Evolutionary conservation across 2,329 filamentous ascomycete species (phyloP), one percentile per base, ranked within the genome.

Genomic region (Lizonia empirigonia): DNA sequence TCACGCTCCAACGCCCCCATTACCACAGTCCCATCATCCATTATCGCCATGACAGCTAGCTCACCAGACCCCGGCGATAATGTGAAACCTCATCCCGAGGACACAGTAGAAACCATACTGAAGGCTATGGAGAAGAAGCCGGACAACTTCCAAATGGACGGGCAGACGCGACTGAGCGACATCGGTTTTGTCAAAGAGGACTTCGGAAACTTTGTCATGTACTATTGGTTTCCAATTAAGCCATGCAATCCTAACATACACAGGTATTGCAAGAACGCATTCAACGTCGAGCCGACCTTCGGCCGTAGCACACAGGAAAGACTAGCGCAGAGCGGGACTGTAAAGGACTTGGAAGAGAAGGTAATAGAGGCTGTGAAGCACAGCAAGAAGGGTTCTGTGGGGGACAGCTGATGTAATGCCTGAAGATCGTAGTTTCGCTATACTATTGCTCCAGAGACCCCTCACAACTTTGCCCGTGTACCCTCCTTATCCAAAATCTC

Each of bases 401-500:
- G 49, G 32, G 42, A 41, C 13, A 32, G 26, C 19, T 51, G 19
- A 45, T n/a, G 27, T 7, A 15, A 2, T n/a, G 6, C 7, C 27
- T 15, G 4, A 7, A 30, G 27, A n/a, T 30, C 27, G 8, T 30
- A 2, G 5, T 15, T 30, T 30, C 1, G 5, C 6, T 30, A 2
- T 15, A 30, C n/a, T 15, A 30, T n/a, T 7, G 7, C 8, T n/a
- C n/a, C n/a, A n/a, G n/a, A n/a, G n/a, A 30, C 27, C 27, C 15
- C n/a, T 30, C 22, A 54, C 22, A 62, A 39, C 19, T 52, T 62
- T 7, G 57, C 53, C 26, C 15, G 53, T 29, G 23, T 32, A 8
- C 24, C 48, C 32, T 53, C 48, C n/a, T 60, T 47, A 24, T 56
- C 42, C 38, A 69, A 27, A 26, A 63, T 58, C 7, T 59, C 57